Base-by-base conservation (phyloP, 192 early-diverging fungal genomes). In the Radiomyces spectabilis region DNA sequence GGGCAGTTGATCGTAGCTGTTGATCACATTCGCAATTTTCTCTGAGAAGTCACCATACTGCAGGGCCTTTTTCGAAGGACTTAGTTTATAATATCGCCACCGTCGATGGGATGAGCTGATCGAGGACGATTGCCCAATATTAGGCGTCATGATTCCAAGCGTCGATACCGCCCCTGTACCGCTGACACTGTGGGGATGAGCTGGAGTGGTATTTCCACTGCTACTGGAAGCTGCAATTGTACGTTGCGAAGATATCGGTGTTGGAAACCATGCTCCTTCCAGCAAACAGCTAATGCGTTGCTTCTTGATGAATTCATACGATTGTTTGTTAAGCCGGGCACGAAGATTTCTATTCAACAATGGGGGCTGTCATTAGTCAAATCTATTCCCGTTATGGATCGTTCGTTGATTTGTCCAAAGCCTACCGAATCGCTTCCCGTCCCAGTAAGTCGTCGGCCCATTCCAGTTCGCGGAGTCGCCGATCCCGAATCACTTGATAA, bases 41-140 rank as follows among this genome's bases (percentile, higher is more conserved):
- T 78, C 76, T 3, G 51, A 21, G 57, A 85, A 88, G 26, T 88
- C 86, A 16, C 73, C 85, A 61, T 81, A 86, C 48, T 86, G 81
- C 5, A 88, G 37, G 34, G 63, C 60, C 33, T 85, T 80, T 8
- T 64, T 63, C 42, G 82, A 80, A 5, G 73, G 66, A 47, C 76
- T 76, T 0, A 88, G 52, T 42, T 74, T 69, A 66, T 80, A 88
- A 53, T 76, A 88, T 43, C 85, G 51, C 65, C 69, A 57, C 71
- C 60, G 41, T 39, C 69, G 37, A 50, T 79, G 35, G 59, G 26
- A 33, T 18, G 51, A 43, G 7, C 24, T 13, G 18, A 8, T 2
- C 9, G 25, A 26, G 0, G 26, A 24, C 0, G 30, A 40, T 10
- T 9, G 6, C 15, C 49, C 50, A 16, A 37, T 22, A 24, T 31